Evolutionary conservation across 2,329 filamentous ascomycete genomes (phyloP), one percentile per base, ranked within the genome.

Genomic region (Chaetomiaceae sp.): DNA sequence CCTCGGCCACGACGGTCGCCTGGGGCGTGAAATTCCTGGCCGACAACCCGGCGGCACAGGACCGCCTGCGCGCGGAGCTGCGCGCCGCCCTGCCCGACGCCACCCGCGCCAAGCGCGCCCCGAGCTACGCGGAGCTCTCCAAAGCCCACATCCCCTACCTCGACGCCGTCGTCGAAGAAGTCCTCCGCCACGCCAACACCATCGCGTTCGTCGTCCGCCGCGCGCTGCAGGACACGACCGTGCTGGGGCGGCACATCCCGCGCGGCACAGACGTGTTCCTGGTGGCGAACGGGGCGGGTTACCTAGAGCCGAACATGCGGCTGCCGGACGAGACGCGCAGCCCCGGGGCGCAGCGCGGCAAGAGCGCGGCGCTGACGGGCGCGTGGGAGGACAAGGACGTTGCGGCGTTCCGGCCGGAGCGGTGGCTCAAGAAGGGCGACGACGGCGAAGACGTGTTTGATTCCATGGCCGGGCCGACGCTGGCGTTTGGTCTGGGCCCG

Each of bases 111-210:
- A 42, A 48, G 3, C 65, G 69, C 4, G 54, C 50, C 20, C 70
- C 69, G 4, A 64, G 61, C 0, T 59, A 63, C 23, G 36, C 57
- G 1, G 70, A 72, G 55, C 64, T 73, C 13, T 57, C 58, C 0
- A 41, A 41, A 2, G 48, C 58, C 1, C 58, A 62, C 3, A 53
- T 70, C 1, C 67, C 67, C 1, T 72, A 69, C 54, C 60, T 73
- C 10, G 70, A 73, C 18, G 70, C 70, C 8, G 62, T 67, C 6
- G 58, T 73, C 29, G 67, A 71, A 52, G 71, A 74, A 54, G 62
- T 65, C 0, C 55, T 72, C 2, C 66, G 72, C 1, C 62, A 57
- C n/a, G 61, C 63, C 5, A 61, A 63, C 11, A 63, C 68, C 2
- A 60, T 62, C 5, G 61, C 66, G 1, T 55, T 69, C 3, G 61